A percentile compares a stretch with the other conserved stretches of the same genome.
These are phyloP conservation scores for Arabidopsis arenosa DNA, from an alignment of 345 rosid genomes.

Conservation along the genomic window DNA sequence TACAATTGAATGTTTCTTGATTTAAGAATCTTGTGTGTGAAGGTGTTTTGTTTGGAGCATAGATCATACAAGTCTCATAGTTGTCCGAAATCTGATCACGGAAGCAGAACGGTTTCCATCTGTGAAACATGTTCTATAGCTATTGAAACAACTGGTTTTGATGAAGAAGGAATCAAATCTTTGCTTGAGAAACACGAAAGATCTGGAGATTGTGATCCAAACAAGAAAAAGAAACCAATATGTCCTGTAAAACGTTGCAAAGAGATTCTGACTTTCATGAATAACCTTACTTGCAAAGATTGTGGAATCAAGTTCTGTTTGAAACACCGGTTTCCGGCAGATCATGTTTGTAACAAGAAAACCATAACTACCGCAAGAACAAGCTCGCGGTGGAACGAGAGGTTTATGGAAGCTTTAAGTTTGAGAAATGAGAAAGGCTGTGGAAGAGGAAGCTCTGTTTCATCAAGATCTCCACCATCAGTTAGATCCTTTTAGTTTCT, in stretches of 20 bases:
- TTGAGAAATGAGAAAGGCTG: slow-evolving; percentile 62
- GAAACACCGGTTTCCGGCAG: slow-evolving; percentile 77
- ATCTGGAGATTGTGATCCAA: slow-evolving; percentile 68
- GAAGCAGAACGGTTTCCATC: slow-evolving; percentile 69
- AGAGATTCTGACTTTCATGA: slow-evolving; percentile 70
- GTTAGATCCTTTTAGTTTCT: slow-evolving; percentile 39
- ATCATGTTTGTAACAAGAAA: slow-evolving; percentile 60
- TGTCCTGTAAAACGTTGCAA: slow-evolving; percentile 75
- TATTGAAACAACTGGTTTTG: slow-evolving; percentile 65
- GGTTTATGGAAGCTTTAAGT: slow-evolving; percentile 63
- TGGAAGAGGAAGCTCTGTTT: slow-evolving; percentile 41
- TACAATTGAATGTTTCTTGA: not conserved
- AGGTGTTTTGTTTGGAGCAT: slow-evolving; percentile 84
- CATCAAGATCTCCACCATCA: slow-evolving; percentile 32
- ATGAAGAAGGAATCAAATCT: slow-evolving; percentile 50
- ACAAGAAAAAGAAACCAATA: slow-evolving; percentile 63
- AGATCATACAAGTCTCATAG: slow-evolving; percentile 69
- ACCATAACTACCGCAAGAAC: slow-evolving; percentile 13
- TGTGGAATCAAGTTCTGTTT: slow-evolving; percentile 75
- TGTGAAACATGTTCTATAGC: slow-evolving; percentile 72
- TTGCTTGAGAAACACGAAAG: slow-evolving; percentile 60
- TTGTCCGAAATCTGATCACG: slow-evolving; percentile 64
- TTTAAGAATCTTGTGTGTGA: not conserved
- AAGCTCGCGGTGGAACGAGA: slow-evolving; percentile 51
- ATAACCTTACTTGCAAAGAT: slow-evolving; percentile 69